phyloP scores from a whole-genome alignment of 768 basidiomycete genomes.

The Baorangia bicolor region DNA sequence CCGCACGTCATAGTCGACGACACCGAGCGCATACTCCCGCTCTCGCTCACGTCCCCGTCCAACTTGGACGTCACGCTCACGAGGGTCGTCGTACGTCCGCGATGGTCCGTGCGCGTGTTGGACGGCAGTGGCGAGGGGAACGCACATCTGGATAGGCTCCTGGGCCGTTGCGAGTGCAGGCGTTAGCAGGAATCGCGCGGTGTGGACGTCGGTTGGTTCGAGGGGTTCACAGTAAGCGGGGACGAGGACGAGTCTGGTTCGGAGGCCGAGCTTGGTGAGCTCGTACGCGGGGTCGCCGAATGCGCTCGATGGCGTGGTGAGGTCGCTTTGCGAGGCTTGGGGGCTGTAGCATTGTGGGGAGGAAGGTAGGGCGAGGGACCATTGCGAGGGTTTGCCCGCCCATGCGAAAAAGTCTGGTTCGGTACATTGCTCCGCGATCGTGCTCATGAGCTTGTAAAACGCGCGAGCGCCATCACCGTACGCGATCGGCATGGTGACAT shows the following conservation, averaged over 20 bases:
- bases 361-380: conserved; percentile 25
- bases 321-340: conserved; percentile 9
- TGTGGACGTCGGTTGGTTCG: conserved; percentile 14
- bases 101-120: neutral
- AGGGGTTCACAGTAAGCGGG: conserved; percentile 22
- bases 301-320: conserved; percentile 3
- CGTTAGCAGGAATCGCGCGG: conserved; percentile 18
- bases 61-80: conserved; percentile 4
- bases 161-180: conserved; percentile 16
- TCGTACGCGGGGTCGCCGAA: conserved; percentile 25
- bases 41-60: conserved; percentile 7
- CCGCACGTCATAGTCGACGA: conserved; percentile 24
- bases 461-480: conserved; percentile 26
- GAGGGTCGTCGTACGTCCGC: conserved; percentile 7
- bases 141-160: conserved; percentile 21
- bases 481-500: conserved; percentile 20
- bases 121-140: conserved; percentile 1
- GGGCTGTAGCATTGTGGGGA: conserved; percentile 21
- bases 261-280: conserved; percentile 25
- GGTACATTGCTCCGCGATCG: conserved; percentile 17
- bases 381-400: conserved; percentile 22
- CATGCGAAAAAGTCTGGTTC: conserved; percentile 25
- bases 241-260: conserved; percentile 16
- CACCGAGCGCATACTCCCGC: conserved; percentile 19
- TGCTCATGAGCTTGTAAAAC: conserved; percentile 20